Evolutionary conservation across 164 flowering plant species (phyloP).

Genomic region (Aristolochia fimbriata): DNA sequence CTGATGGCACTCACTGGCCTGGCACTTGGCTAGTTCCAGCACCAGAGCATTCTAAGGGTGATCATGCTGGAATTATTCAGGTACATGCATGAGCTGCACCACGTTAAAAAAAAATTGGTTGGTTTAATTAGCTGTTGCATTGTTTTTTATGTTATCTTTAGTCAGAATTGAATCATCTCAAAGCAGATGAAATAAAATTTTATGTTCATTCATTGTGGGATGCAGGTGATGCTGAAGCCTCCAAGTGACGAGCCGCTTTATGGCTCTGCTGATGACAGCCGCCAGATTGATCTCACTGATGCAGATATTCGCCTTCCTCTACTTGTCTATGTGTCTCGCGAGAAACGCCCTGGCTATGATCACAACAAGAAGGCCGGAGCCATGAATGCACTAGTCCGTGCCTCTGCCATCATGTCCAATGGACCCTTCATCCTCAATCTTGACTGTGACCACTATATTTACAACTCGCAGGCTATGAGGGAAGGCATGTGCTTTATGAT

Average conservation of each 20-base stretch:
- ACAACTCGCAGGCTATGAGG: conserved; percentile 56
- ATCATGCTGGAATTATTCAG: conserved; percentile 81
- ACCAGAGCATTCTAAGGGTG: conserved; percentile 65
- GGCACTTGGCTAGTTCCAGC: conserved; percentile 57
- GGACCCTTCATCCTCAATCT: conserved; percentile 79
- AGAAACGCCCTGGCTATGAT: conserved; percentile 29
- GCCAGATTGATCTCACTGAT: conserved; percentile 20
- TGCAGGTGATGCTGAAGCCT: conserved; percentile 85
- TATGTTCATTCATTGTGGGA: background rate
- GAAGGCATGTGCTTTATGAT: conserved; percentile 95
- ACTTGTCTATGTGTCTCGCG: conserved; percentile 29
- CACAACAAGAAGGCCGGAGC: conserved; percentile 90
- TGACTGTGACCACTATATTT: conserved; percentile 75
- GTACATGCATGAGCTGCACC: conserved; percentile 13
- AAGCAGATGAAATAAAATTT: background rate
- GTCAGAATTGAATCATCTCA: no score
- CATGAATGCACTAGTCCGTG: conserved; percentile 70
- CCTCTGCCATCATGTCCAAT: conserved; percentile 64
- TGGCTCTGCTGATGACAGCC: conserved; percentile 21
- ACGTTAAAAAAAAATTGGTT: background rate
- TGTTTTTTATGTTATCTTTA: no score
- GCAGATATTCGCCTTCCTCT: conserved; percentile 27
- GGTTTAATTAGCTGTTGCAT: background rate
- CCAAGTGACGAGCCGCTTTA: conserved; percentile 34
- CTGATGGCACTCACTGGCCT: conserved; percentile 92